Evolutionary conservation across 768 basidiomycete genomes (phyloP).

Genomic region (Lactarius akahatsu): DNA sequence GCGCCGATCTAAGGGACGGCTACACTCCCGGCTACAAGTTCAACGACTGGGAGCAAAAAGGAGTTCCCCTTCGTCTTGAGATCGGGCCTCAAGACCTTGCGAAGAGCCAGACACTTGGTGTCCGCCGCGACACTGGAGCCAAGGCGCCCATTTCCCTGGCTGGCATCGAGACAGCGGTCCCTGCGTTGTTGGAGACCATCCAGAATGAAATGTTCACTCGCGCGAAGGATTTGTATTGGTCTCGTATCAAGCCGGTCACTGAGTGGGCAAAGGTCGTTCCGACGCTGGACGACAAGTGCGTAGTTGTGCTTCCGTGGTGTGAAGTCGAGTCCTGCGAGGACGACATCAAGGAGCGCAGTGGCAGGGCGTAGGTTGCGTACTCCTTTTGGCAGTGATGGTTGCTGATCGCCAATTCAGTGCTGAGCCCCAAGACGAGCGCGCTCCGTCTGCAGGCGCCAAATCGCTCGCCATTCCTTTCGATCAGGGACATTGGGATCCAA

Average conservation of each 20-base stretch:
- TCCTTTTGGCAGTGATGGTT: constrained; percentile 9
- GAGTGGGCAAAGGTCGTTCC: constrained; percentile 95
- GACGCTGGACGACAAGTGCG: constrained; percentile 81
- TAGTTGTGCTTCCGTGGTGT: constrained; percentile 94
- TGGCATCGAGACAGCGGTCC: constrained; percentile 51
- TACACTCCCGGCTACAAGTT: constrained; percentile 99
- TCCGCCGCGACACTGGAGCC: constrained; percentile 76
- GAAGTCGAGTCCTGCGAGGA: constrained; percentile 92
- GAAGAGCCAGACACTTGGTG: constrained; percentile 76
- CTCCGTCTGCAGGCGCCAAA: constrained; percentile 97
- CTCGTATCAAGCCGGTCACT: constrained; percentile 67
- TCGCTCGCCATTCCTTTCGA: constrained; percentile 96
- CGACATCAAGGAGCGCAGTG: constrained; percentile 95
- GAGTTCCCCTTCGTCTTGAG: constrained; percentile 96
- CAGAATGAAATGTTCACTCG: constrained; percentile 84
- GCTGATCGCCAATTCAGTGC: constrained; percentile 45
- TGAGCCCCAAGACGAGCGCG: constrained; percentile 89
- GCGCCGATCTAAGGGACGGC: constrained; percentile 89
- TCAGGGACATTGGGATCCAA: constrained; percentile 75
- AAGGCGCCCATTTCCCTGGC: constrained; percentile 56
- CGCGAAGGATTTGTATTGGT: constrained; percentile 72
- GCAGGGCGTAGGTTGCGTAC: constrained; percentile 61
- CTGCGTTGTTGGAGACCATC: constrained; percentile 75
- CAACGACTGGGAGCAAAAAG: constrained; percentile 99
- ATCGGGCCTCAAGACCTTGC: constrained; percentile 91